These are phyloP conservation scores for Lecanicillium sp. DNA, from an alignment of 2,329 filamentous ascomycete species.

Conservation along the genomic window DNA sequence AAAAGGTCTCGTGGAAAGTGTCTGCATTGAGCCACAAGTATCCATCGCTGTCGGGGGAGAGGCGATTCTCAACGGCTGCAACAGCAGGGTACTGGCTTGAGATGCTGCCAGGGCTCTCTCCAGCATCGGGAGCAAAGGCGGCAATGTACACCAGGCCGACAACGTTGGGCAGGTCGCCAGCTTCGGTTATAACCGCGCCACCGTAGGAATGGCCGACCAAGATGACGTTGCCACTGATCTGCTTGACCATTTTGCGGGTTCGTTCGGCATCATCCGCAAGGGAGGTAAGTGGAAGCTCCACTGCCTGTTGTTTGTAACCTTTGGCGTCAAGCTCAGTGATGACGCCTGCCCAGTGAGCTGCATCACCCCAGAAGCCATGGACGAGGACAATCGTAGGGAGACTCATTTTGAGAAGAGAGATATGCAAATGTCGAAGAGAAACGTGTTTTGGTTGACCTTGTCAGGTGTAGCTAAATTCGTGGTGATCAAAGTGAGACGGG, in stretches of 20 bases:
- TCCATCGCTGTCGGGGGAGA: constrained; percentile 3
- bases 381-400: constrained; percentile 5
- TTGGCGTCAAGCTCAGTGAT: neutral
- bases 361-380: constrained; percentile 7
- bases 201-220: constrained; percentile 7
- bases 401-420: neutral
- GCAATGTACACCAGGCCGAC: constrained; percentile 5
- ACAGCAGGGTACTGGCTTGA: constrained; percentile 4
- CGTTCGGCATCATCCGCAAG: constrained; percentile 5
- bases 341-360: constrained; percentile 7
- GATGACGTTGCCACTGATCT: constrained; percentile 1
- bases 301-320: constrained; percentile 1
- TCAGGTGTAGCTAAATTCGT: no score
- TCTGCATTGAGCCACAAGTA: constrained; percentile 5
- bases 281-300: constrained; percentile 6
- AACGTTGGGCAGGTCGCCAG: constrained; percentile 2
- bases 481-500: no score
- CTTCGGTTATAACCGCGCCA: constrained; percentile 6
- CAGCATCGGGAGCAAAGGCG: constrained; percentile 5
- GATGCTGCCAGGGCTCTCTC: constrained; percentile 6
- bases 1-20: constrained; percentile 4
- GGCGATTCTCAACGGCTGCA: constrained; percentile 3
- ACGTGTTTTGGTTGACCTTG: no score
- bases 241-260: constrained; percentile 1
- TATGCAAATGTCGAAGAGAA: no score